Base-by-base conservation (phyloP, 1,284 basidiomycete species). In the Ustilago shanxiensis region DNA sequence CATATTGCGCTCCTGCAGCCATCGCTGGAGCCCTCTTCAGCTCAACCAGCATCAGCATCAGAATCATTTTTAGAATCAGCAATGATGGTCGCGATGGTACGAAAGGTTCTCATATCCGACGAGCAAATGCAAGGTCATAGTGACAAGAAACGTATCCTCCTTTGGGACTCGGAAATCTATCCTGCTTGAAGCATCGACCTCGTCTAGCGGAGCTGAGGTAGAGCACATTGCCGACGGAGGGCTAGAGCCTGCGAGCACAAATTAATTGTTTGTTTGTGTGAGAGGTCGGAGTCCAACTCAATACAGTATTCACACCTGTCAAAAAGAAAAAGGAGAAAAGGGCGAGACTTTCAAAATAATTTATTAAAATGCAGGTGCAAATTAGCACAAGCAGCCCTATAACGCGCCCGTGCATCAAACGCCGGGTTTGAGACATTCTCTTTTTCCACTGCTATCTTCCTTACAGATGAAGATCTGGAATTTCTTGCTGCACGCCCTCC, bases 361-460 rank as follows among this genome's bases (percentile, higher is more conserved):
- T n/a, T n/a, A n/a, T n/a, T n/a, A n/a, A n/a, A n/a, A n/a, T n/a
- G n/a, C n/a, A n/a, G n/a, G n/a, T n/a, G n/a, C n/a, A n/a, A n/a
- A n/a, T n/a, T n/a, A n/a, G n/a, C n/a, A 31, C 44, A n/a, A 16
- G 37, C 37, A 20, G 41, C 41, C 9, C n/a, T 44, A 3, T 44
- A 6, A 44, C 14, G 37, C 37, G 37, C 20, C 20, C n/a, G 41
- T 44, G 41, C n/a, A 20, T 61, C 39, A 47, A 39, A 53, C 51
- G 39, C 60, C 50, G 60, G 28, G 29, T 53, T 41, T 61, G 60
- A 61, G 51, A 61, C 60, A 54, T 53, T 47, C 41, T 47, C 8
- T 22, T 22, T 33, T 50, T 22, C 16, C 45, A 16, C 47, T 50
- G 47, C 49, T 52, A 11, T 52, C 4, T 31, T 5, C 9, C 28